phyloP scores from a whole-genome alignment of 2,329 filamentous ascomycete species.

The Penicillium sp. region DNA sequence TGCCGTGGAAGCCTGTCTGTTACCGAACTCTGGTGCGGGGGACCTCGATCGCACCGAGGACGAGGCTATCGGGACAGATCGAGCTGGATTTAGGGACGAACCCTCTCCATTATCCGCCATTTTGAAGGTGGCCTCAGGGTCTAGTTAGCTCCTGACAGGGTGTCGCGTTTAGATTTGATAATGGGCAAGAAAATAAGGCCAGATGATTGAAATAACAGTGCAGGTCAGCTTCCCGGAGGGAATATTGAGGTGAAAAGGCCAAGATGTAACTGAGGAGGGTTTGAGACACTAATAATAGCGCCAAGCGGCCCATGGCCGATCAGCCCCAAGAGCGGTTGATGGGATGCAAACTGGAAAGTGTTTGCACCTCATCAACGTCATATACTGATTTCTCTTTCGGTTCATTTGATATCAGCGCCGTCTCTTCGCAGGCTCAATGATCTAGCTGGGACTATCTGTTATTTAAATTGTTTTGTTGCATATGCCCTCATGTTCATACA shows the following conservation, averaged over 20 bases:
- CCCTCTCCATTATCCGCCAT: conserved; percentile 40
- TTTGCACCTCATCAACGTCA: conserved; percentile 26
- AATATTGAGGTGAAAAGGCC: background rate
- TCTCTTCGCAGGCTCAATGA: background rate
- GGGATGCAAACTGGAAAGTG: conserved; percentile 28
- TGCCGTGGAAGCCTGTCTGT: conserved; percentile 53
- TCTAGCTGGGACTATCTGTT: background rate
- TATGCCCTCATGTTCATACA: conserved; percentile 3
- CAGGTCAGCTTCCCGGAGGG: background rate
- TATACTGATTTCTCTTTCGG: background rate
- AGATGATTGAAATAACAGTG: background rate
- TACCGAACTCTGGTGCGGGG: conserved; percentile 42
- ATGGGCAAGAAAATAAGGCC: background rate
- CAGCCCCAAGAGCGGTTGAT: conserved; percentile 16
- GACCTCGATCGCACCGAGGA: conserved; percentile 36
- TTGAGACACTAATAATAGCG: conserved; percentile 3
- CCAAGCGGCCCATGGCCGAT: conserved; percentile 12
- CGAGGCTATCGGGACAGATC: conserved; percentile 33
- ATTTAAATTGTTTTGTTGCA: background rate
- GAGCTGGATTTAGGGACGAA: conserved; percentile 32
- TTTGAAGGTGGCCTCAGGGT: conserved; percentile 12
- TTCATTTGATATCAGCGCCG: background rate
- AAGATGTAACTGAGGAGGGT: conserved; percentile 2
- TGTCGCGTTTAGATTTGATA: background rate
- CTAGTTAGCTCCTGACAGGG: conserved; percentile 1